Evolutionary conservation across 352 stramenopile genomes (phyloP).

Genomic region (Phytophthora boehmeriae): DNA sequence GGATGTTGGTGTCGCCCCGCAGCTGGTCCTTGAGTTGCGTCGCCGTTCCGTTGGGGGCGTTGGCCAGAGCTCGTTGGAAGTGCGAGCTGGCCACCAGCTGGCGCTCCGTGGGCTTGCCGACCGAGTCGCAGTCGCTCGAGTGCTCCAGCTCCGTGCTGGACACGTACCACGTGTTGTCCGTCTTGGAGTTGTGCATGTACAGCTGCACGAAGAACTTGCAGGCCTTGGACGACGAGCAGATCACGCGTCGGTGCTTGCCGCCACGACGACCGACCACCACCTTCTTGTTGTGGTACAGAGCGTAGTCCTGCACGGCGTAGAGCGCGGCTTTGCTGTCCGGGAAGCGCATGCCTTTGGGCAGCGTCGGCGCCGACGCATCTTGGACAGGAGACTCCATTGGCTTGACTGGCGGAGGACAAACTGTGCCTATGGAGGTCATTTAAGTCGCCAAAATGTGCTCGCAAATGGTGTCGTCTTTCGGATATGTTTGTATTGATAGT

Average conservation of each 20-base stretch:
- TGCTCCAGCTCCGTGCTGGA: slow-evolving; percentile 55
- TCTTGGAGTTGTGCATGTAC: slow-evolving; percentile 64
- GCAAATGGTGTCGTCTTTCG: no score
- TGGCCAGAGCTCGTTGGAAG: slow-evolving; percentile 45
- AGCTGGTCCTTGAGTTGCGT: slow-evolving; percentile 42
- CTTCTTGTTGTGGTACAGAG: slow-evolving; percentile 59
- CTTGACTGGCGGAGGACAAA: neutral
- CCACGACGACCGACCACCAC: slow-evolving; percentile 57
- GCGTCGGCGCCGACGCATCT: slow-evolving; percentile 16
- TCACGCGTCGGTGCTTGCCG: slow-evolving; percentile 64
- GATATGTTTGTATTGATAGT: no score
- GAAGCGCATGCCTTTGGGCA: slow-evolving; percentile 54
- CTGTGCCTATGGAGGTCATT: no score
- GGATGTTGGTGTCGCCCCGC: slow-evolving; percentile 45
- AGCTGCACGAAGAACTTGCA: slow-evolving; percentile 76
- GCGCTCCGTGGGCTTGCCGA: slow-evolving; percentile 57
- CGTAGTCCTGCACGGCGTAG: slow-evolving; percentile 69
- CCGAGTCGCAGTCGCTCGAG: slow-evolving; percentile 46
- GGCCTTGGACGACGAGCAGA: slow-evolving; percentile 41
- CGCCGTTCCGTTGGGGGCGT: slow-evolving; percentile 38
- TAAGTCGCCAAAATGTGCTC: no score
- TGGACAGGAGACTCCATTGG: neutral
- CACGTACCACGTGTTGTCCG: slow-evolving; percentile 64
- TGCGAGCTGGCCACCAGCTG: slow-evolving; percentile 54
- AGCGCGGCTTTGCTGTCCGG: slow-evolving; percentile 51